A percentile compares a stretch with the other conserved stretches of the same genome.
Evolutionary conservation across 164 flowering plant genomes (phyloP).

Genomic region (Magnolia kwangsiensis): DNA sequence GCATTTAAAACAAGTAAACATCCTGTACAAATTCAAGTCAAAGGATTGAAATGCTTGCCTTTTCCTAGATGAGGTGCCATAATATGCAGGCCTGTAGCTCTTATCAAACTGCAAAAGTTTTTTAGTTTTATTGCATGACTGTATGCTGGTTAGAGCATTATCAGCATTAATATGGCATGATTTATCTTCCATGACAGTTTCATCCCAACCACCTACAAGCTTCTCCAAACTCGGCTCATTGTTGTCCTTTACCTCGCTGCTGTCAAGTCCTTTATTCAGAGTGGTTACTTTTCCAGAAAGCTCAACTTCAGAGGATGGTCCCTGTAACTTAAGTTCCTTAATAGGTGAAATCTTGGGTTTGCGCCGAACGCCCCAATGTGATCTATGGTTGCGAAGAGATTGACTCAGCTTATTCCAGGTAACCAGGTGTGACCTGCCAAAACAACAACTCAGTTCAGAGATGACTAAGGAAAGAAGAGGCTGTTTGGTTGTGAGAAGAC

Average conservation of each 20-base stretch:
- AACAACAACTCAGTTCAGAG: not conserved
- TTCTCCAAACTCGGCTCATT: constrained; percentile 37
- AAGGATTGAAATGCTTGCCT: constrained; percentile 38
- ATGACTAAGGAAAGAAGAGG: not conserved
- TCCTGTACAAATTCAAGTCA: not conserved
- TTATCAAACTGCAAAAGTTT: constrained; percentile 89
- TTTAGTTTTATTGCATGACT: constrained; percentile 32
- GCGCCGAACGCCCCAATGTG: constrained; percentile 75
- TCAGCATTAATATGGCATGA: constrained; percentile 20
- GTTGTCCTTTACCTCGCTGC: constrained; percentile 18
- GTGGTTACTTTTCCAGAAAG: constrained; percentile 16
- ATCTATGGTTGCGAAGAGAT: constrained; percentile 34
- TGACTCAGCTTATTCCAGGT: constrained; percentile 58
- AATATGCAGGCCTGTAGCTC: constrained; percentile 90
- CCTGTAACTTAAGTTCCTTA: constrained; percentile 68
- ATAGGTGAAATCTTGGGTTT: constrained; percentile 67
- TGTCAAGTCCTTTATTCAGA: constrained; percentile 23
- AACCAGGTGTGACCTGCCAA: constrained; percentile 55
- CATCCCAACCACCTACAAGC: constrained; percentile 51
- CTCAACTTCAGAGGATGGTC: constrained; percentile 19
- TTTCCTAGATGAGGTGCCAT: constrained; percentile 75
- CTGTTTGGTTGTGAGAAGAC: not conserved
- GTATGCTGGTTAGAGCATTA: constrained; percentile 16
- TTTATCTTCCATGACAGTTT: constrained; percentile 25
- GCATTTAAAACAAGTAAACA: not conserved